Percentiles rank a stretch among this genome's conserved stretches.
Conservation (phyloP, 2,329 filamentous ascomycete species). For the Exserohilum rostratum region DNA sequence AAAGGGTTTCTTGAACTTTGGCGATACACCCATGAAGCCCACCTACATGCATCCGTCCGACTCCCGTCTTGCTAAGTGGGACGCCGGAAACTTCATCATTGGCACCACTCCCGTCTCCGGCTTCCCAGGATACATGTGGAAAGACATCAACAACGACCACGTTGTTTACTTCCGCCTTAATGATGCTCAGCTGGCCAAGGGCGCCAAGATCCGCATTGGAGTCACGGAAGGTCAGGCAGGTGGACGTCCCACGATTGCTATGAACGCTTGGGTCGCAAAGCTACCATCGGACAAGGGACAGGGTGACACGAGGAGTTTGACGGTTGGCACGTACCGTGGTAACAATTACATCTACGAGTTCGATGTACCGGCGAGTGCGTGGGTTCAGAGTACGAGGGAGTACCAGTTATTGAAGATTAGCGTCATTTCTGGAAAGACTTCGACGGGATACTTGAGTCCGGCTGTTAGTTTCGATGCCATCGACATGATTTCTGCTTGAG, state of each 20-base stretch:
- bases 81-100: slow-evolving; percentile 27
- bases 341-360: slow-evolving; percentile 33
- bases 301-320: slow-evolving; percentile 27
- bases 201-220: slow-evolving; percentile 29
- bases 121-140: slow-evolving; percentile 54
- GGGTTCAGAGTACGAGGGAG: slow-evolving; percentile 23
- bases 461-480: slow-evolving; percentile 29
- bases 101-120: slow-evolving; percentile 17
- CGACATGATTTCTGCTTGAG: slow-evolving; percentile 21
- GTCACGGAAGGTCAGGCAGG: slow-evolving; percentile 29
- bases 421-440: slow-evolving; percentile 28
- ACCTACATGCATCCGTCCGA: slow-evolving; percentile 52
- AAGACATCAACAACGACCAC: slow-evolving; percentile 51
- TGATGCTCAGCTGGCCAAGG: slow-evolving; percentile 26
- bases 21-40: slow-evolving; percentile 49
- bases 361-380: slow-evolving; percentile 30
- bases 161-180: slow-evolving; percentile 49
- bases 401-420: slow-evolving; percentile 29
- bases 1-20: slow-evolving; percentile 63
- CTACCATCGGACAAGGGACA: slow-evolving; percentile 24
- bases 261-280: slow-evolving; percentile 26
- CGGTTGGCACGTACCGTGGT: slow-evolving; percentile 31
- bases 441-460: slow-evolving; percentile 28
- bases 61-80: slow-evolving; percentile 38
- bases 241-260: slow-evolving; percentile 22